Conservation (phyloP, 176 grass and related monocot genomes). For the Sorghum bicolor region DNA sequence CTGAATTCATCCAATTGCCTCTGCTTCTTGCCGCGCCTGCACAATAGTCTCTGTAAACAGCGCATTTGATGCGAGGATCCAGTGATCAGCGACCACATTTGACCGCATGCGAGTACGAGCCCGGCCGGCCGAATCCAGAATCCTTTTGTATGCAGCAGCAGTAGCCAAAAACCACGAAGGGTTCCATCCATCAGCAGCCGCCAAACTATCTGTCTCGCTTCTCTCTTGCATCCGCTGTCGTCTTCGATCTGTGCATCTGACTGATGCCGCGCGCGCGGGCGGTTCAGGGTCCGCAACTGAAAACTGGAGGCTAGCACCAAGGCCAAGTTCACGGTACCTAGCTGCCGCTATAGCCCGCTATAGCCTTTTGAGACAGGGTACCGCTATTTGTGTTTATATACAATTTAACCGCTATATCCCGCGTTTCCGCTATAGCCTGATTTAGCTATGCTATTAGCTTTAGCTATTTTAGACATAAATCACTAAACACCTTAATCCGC, state of each 20-base stretch:
- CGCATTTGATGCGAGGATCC: conserved; percentile 17
- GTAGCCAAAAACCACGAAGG: conserved; percentile 20
- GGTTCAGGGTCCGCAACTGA: conserved; percentile 26
- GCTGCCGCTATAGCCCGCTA: too few relatives aligned
- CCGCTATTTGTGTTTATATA: too few relatives aligned
- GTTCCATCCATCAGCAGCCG: conserved; percentile 45
- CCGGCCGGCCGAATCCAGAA: not conserved
- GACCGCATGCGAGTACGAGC: conserved; percentile 25
- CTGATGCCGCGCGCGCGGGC: not conserved
- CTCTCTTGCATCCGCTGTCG: not conserved
- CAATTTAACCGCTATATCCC: too few relatives aligned
- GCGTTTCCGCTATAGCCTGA: too few relatives aligned
- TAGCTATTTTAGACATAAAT: too few relatives aligned
- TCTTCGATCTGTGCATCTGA: conserved; percentile 9
- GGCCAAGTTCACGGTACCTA: too few relatives aligned
- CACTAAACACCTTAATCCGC: too few relatives aligned
- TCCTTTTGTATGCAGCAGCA: not conserved
- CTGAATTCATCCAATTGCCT: not conserved
- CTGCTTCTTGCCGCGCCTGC: not conserved
- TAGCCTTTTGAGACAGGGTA: too few relatives aligned
- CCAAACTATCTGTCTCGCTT: conserved; percentile 16
- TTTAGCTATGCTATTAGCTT: too few relatives aligned
- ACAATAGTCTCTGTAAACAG: conserved; percentile 32
- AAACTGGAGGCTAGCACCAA: conserved; percentile 32
- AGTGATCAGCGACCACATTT: not conserved